Conservation (phyloP, 441 rosid species). For the Biscutella laevigata region DNA sequence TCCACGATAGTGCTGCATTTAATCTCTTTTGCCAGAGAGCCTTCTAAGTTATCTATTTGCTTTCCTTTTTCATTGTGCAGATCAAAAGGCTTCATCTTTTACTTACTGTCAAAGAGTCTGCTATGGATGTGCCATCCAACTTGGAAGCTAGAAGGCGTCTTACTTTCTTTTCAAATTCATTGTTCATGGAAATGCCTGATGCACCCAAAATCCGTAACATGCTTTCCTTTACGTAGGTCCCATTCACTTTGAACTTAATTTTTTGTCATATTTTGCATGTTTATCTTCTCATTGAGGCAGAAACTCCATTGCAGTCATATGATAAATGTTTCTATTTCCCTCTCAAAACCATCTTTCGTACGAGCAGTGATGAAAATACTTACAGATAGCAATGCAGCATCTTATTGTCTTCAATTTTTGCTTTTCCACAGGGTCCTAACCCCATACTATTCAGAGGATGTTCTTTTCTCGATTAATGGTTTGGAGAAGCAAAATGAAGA, state of each 20-base stretch:
- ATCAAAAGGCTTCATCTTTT: constrained; percentile 77
- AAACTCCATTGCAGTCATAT: neutral
- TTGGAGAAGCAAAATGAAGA: constrained; percentile 86
- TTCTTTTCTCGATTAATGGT: constrained; percentile 70
- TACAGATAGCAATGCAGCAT: constrained; percentile 3
- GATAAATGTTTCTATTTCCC: neutral
- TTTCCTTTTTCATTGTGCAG: constrained; percentile 32
- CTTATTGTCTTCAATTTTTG: constrained; percentile 16
- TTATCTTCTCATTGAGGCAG: too few species aligned
- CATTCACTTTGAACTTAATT: neutral
- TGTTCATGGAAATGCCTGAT: constrained; percentile 94
- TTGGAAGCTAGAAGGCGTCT: constrained; percentile 97
- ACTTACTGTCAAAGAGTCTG: constrained; percentile 97
- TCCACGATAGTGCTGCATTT: neutral
- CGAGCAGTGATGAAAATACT: neutral
- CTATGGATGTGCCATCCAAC: constrained; percentile 99
- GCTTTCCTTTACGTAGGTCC: constrained; percentile 97
- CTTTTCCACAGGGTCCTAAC: constrained; percentile 65
- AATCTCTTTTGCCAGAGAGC: constrained; percentile 15
- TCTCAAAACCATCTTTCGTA: neutral
- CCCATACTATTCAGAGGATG: constrained; percentile 97
- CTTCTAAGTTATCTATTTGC: neutral
- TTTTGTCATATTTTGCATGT: neutral
- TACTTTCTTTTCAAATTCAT: constrained; percentile 93
- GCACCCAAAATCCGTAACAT: constrained; percentile 99